Evolutionary conservation across 1,139 yeast species (phyloP).

Genomic region (Kurtzmaniella natalensis): DNA sequence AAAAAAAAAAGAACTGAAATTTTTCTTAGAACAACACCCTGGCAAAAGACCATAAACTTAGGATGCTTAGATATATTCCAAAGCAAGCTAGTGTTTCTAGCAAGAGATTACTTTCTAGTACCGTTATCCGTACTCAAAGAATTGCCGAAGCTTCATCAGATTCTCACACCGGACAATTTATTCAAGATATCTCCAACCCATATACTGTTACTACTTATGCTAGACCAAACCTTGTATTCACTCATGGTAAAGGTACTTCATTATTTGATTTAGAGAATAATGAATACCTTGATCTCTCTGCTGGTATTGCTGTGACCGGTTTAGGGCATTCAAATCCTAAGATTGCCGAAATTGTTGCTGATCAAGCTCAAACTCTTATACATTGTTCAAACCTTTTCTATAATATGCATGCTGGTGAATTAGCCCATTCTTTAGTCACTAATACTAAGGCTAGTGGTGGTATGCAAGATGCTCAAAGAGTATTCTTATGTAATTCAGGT

Average conservation of each 20-base stretch:
- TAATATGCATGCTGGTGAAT: slow-evolving; percentile 78
- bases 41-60: background rate
- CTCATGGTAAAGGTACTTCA: slow-evolving; percentile 69
- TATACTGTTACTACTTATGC: slow-evolving; percentile 79
- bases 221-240: slow-evolving; percentile 67
- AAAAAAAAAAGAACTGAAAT: slow-evolving; percentile 5
- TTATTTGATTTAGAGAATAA: slow-evolving; percentile 76
- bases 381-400: slow-evolving; percentile 86
- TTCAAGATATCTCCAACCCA: slow-evolving; percentile 39
- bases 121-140: slow-evolving; percentile 1
- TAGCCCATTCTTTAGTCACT: slow-evolving; percentile 66
- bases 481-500: slow-evolving; percentile 90
- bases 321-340: slow-evolving; percentile 82
- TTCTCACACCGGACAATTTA: slow-evolving; percentile 27
- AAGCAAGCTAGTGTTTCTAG: background rate
- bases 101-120: slow-evolving; percentile 2
- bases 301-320: slow-evolving; percentile 96
- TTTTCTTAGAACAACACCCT: background rate
- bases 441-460: slow-evolving; percentile 71
- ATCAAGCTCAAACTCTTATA: slow-evolving; percentile 69
- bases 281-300: slow-evolving; percentile 82
- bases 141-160: slow-evolving; percentile 15
- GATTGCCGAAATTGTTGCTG: slow-evolving; percentile 61
- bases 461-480: slow-evolving; percentile 73
- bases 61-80: slow-evolving; percentile 11